A percentile compares a stretch with the other conserved stretches of the same genome.
phyloP scores from a whole-genome alignment of 2,329 filamentous ascomycete genomes.

The Sclerotinia glacialis region DNA sequence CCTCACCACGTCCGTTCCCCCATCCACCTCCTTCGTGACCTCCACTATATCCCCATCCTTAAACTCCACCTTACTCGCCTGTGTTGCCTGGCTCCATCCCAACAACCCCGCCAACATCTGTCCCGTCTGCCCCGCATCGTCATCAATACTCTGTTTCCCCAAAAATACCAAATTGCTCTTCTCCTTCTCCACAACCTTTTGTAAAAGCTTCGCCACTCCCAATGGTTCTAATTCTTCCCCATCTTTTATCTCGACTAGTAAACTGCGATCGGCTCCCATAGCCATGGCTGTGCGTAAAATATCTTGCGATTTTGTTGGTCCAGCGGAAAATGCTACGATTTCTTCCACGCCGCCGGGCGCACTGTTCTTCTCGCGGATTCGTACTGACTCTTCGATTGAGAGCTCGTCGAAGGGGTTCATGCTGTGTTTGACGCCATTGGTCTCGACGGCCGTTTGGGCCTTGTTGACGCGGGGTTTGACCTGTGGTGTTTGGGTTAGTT shows the following conservation, averaged over 20 bases:
- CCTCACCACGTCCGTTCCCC: constrained; percentile 84
- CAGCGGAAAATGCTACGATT: constrained; percentile 86
- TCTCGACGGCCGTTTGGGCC: constrained; percentile 82
- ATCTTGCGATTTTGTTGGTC: constrained; percentile 82
- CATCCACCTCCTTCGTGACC: constrained; percentile 91
- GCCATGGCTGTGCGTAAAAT: constrained; percentile 95
- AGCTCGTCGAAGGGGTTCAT: constrained; percentile 99
- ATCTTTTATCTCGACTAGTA: constrained; percentile 81
- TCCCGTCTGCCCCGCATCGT: constrained; percentile 91
- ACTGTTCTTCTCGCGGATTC: constrained; percentile 82
- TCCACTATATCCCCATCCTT: constrained; percentile 64
- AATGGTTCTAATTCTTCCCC: constrained; percentile 81
- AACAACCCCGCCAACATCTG: constrained; percentile 95
- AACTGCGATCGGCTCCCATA: constrained; percentile 90
- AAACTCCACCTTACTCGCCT: constrained; percentile 82
- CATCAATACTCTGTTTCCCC: constrained; percentile 98
- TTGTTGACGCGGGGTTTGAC: constrained; percentile 70
- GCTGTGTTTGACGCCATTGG: constrained; percentile 88
- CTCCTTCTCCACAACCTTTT: constrained; percentile 75
- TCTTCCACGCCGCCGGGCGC: constrained; percentile 76
- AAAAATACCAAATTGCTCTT: constrained; percentile 88
- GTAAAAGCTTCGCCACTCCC: constrained; percentile 85
- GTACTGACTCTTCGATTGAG: constrained; percentile 92
- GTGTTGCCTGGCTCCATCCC: constrained; percentile 91
- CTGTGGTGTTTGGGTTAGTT: constrained; percentile 41